phyloP scores from a whole-genome alignment of 1,284 basidiomycete genomes.

The Ceratobasidium sp. region DNA sequence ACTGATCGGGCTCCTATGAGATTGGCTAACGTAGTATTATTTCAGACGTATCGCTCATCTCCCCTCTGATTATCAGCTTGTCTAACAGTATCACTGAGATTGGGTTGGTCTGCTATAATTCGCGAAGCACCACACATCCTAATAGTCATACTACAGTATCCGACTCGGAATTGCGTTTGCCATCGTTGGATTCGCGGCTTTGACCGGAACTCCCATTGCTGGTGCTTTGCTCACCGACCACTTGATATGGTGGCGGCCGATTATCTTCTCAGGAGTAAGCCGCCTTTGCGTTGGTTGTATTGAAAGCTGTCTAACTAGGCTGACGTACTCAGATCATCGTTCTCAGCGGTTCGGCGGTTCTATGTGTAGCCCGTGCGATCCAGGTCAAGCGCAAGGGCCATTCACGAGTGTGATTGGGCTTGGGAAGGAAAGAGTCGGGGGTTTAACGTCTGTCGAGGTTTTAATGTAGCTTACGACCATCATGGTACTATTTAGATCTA shows the following conservation, averaged over 20 bases:
- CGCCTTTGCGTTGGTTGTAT: background rate
- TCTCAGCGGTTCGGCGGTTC: background rate
- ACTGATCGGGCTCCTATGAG: too few species aligned
- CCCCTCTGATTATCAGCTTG: conserved; percentile 25
- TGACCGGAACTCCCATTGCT: conserved; percentile 33
- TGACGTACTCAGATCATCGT: background rate
- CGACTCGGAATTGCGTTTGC: conserved; percentile 35
- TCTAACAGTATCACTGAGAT: conserved; percentile 27
- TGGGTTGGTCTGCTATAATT: background rate
- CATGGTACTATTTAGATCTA: background rate
- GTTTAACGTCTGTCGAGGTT: too few species aligned
- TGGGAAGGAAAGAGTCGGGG: too few species aligned
- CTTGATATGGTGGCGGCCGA: conserved; percentile 33
- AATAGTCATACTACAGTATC: background rate
- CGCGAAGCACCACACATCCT: background rate
- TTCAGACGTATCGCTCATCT: conserved; percentile 30
- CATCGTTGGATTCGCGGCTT: conserved; percentile 30
- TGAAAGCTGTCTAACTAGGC: background rate
- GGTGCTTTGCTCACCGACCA: conserved; percentile 27
- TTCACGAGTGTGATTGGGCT: background rate
- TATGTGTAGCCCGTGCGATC: conserved; percentile 13
- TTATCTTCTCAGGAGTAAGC: conserved; percentile 32
- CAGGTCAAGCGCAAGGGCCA: conserved; percentile 22
- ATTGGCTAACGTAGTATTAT: background rate
- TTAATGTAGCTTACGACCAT: background rate